Conservation (phyloP, 1,284 basidiomycete species). For the Tilletia setariae region DNA sequence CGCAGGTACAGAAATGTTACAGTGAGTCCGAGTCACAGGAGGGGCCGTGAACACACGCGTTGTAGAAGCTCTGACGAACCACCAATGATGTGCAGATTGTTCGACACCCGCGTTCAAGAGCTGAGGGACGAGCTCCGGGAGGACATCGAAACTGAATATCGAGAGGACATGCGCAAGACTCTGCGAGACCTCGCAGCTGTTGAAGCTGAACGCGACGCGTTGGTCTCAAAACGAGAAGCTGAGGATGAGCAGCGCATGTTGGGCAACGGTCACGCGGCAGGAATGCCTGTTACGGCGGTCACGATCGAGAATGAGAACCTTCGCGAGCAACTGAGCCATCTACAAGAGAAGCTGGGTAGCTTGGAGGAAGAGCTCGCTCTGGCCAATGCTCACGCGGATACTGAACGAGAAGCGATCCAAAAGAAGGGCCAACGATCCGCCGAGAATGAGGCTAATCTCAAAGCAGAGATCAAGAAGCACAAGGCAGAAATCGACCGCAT, state of each 20-base stretch:
- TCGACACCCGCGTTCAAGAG: conserved; percentile 31
- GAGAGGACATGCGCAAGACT: conserved; percentile 72
- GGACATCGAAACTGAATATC: conserved; percentile 44
- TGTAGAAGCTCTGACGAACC: too few species aligned
- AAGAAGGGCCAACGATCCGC: conserved; percentile 63
- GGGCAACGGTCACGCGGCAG: conserved; percentile 22
- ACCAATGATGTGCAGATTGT: conserved; percentile 24
- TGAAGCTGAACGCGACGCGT: conserved; percentile 69
- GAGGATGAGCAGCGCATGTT: conserved; percentile 46
- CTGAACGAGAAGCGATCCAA: conserved; percentile 66
- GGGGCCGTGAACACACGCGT: too few species aligned
- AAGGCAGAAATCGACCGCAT: conserved; percentile 67
- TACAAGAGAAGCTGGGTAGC: conserved; percentile 70
- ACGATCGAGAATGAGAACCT: conserved; percentile 92
- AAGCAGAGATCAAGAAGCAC: conserved; percentile 40
- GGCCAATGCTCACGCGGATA: conserved; percentile 67
- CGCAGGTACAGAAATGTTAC: conserved; percentile 9
- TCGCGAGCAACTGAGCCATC: conserved; percentile 78
- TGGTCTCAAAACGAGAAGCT: conserved; percentile 66
- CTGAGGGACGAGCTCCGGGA: conserved; percentile 52
- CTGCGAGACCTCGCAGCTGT: conserved; percentile 63
- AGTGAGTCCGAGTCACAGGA: background rate
- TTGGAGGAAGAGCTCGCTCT: conserved; percentile 86
- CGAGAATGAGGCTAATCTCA: conserved; percentile 63
- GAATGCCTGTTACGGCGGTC: conserved; percentile 51